Evolutionary conservation across 2,329 filamentous ascomycete genomes (phyloP), one percentile per base, ranked within the genome.

Genomic region (Colletotrichum godetiae): DNA sequence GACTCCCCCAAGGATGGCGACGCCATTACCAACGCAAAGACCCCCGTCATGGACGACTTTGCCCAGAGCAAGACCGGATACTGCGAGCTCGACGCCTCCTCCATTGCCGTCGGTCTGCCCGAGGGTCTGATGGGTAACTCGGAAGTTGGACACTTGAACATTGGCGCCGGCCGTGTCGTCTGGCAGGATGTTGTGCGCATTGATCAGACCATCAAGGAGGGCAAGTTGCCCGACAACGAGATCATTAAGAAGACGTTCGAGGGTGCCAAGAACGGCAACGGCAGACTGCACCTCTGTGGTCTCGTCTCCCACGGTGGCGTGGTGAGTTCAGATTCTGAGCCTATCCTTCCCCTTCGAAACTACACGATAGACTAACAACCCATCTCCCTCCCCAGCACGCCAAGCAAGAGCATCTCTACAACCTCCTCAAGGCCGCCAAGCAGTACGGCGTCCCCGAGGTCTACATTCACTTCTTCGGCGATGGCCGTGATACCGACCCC

Each of bases 91-190:
- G 97, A 99, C 79, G 97, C 97, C 72, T 98, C 97, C 2, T 98
- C 97, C 56, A 90, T 98, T 74, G 97, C 97, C 58, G 97, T 99
- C 76, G 97, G 97, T 77, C 91, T 99, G 66, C 97, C 97, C 24
- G 95, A 99, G 82, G 97, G 97, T 73, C 88, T 99, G 77, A 99
- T 99, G 97, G 97, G 97, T 77, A 99, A 99, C 89, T 97, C 94
- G 78, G 97, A 99, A 85, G 97, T 99, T 83, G 97, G 97, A 75
- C 97, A 99, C 85, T 86, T 99, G 87, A 99, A 99, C 89, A 98
- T 99, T 83, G 97, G 97, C 79, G 97, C 97, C 73, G 97, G 97
- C 72, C 91, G 97, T 80, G 97, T 99, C 74, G 97, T 99, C 79
- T 99, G 97, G 97, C 97, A 99, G 85, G 96, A 97, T 83, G 94